A percentile compares a stretch with the other conserved stretches of the same genome.
Conservation (phyloP, 306 rosid genomes). For the Rubus parviflorus region DNA sequence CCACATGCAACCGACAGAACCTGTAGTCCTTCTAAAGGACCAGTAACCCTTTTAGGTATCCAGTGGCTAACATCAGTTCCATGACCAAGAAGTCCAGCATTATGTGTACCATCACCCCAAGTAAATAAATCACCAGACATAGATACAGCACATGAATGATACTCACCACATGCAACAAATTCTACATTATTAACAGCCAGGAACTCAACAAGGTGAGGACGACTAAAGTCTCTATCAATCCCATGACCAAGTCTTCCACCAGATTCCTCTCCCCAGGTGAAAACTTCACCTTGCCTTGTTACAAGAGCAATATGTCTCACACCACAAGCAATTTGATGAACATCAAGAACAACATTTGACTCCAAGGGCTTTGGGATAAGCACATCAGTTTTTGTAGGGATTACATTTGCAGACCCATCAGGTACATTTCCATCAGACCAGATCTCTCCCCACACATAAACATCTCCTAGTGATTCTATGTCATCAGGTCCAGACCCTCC, state of each 20-base stretch:
- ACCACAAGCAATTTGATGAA: constrained; percentile 75
- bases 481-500: constrained; percentile 86
- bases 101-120: constrained; percentile 89
- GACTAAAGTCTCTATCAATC: constrained; percentile 55
- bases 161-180: constrained; percentile 84
- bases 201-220: constrained; percentile 78
- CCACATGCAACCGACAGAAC: constrained; percentile 92
- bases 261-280: constrained; percentile 96
- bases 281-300: constrained; percentile 96
- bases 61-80: constrained; percentile 81
- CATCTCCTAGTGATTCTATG: constrained; percentile 92
- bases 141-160: constrained; percentile 84
- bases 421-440: constrained; percentile 59
- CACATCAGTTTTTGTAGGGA: constrained; percentile 54
- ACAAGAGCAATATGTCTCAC: constrained; percentile 76
- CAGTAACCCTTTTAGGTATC: constrained; percentile 69
- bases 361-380: constrained; percentile 77
- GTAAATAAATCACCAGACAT: constrained; percentile 74
- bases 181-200: constrained; percentile 55
- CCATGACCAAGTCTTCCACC: constrained; percentile 98
- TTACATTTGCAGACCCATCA: constrained; percentile 53
- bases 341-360: constrained; percentile 87
- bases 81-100: constrained; percentile 88
- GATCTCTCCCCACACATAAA: constrained; percentile 88
- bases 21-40: constrained; percentile 79